Evolutionary conservation across 768 basidiomycete species (phyloP).

Genomic region (Collybiopsis luxurians): DNA sequence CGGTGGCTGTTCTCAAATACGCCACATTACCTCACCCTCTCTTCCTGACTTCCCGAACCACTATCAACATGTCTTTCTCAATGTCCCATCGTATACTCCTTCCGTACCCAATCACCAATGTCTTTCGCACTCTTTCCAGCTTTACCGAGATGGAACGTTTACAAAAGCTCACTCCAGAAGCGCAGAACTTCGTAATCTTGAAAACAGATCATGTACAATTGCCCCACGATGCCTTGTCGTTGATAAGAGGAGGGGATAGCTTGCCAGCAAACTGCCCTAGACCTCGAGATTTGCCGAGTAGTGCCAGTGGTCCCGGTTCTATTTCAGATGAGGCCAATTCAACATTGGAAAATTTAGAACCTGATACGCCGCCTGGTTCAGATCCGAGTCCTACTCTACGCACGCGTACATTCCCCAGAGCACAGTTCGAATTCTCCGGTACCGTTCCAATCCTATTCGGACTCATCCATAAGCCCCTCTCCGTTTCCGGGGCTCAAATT

Average conservation of each 20-base stretch:
- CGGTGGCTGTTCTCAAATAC: no score
- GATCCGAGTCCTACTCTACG: neutral
- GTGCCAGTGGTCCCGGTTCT: no score
- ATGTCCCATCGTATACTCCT: neutral
- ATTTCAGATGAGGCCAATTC: no score
- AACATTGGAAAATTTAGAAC: no score
- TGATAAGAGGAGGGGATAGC: neutral
- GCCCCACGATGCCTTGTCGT: neutral
- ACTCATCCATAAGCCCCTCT: neutral
- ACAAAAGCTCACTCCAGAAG: constrained; percentile 1
- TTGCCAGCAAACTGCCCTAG: neutral
- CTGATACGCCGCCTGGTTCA: neutral
- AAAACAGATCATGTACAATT: neutral
- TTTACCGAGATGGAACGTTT: neutral
- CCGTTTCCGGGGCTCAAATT: neutral
- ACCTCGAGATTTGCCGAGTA: neutral
- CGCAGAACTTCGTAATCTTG: neutral
- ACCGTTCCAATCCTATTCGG: neutral
- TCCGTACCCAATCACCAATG: neutral
- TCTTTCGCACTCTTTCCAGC: neutral
- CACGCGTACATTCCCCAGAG: neutral
- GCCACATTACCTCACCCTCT: no score
- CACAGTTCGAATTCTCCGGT: neutral
- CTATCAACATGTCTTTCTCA: neutral
- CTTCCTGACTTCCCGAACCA: no score